These are phyloP conservation scores for Penicillium dipodomyicola DNA, from an alignment of 495 filamentous ascomycete genomes.

Conservation along the genomic window DNA sequence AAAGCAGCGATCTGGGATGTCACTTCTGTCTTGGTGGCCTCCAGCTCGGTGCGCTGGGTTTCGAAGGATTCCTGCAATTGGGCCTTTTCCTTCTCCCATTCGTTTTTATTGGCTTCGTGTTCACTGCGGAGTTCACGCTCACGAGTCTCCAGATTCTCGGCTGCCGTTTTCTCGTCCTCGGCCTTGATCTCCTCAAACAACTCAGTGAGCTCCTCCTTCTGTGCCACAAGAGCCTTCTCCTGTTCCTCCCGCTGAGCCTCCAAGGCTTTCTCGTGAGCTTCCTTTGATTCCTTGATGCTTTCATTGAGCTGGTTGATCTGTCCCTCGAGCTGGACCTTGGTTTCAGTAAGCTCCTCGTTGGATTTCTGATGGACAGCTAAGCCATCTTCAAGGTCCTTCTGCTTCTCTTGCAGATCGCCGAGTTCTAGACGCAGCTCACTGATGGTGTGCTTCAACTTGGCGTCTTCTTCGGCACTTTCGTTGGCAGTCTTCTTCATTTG, in stretches of 20 bases:
- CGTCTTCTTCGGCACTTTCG: constrained; percentile 49
- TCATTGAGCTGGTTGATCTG: constrained; percentile 53
- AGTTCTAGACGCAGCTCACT: constrained; percentile 56
- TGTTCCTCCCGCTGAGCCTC: constrained; percentile 44
- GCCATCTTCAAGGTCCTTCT: constrained; percentile 50
- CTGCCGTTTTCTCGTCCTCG: constrained; percentile 46
- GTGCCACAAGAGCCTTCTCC: constrained; percentile 34
- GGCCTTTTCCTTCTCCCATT: constrained; percentile 46
- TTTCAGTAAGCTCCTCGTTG: constrained; percentile 40
- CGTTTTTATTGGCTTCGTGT: constrained; percentile 38
- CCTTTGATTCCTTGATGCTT: constrained; percentile 43
- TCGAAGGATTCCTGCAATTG: constrained; percentile 43
- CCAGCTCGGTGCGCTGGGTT: constrained; percentile 35
- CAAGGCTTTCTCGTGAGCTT: constrained; percentile 36
- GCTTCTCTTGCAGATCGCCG: constrained; percentile 53
- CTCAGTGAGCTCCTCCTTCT: constrained; percentile 47
- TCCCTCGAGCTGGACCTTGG: constrained; percentile 43
- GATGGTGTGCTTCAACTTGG: constrained; percentile 47
- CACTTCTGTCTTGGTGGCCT: constrained; percentile 35
- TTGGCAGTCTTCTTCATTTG: constrained; percentile 53
- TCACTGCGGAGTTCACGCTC: constrained; percentile 40
- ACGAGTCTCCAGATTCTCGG: constrained; percentile 38
- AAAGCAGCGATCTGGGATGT: constrained; percentile 32
- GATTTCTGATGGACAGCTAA: constrained; percentile 39
- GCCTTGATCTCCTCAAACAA: constrained; percentile 49